Evolutionary conservation across 148 eudicot genomes (phyloP), one percentile per base, ranked within the genome.

Genomic region (Linanthus parryae): DNA sequence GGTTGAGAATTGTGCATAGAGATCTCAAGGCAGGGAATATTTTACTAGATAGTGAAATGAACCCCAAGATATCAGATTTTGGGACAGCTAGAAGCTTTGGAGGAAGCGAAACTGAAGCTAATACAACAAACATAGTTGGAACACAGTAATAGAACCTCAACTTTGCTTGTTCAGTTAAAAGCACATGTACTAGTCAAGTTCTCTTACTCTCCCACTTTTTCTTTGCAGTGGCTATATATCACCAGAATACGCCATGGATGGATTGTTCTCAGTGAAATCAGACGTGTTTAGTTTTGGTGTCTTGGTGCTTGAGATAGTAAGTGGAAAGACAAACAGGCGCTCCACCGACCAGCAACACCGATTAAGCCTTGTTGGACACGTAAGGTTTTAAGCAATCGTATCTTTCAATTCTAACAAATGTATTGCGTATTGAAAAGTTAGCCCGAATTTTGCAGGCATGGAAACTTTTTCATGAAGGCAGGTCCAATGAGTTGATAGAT

Each of bases 231-330:
- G 58, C 40, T 54, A 54, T 23, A 54, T 54, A 35, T 25, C 58
- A 7, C 58, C 46, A n/a, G 46, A 54, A 30, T 54, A 54, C 26
- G 45, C 16, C 25, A 19, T 24, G 17, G 46, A 54, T 24, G 58
- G 46, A 22, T 3, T 38, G 5, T 36, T 54, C 27, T 54, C 58
- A 15, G 34, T 48, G 14, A 43, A 63, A 39, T 63, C 65, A n/a
- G 65, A 69, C 40, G 69, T 63, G 12, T 69, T 35, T 15, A 69
- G 74, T 52, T 69, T 63, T 16, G 74, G 74, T 11, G 74, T 69
- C 8, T 29, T 48, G 53, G 37, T 29, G 15, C 30, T 48, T 34
- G 53, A 48, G 53, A 48, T 48, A 10, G 30, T 24, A 43, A 38
- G 65, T 26, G 56, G 61, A 18, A 58, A 60, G 52, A 69, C 46